phyloP scores from a whole-genome alignment of 331 rosid species.

The Saraca asoca region DNA sequence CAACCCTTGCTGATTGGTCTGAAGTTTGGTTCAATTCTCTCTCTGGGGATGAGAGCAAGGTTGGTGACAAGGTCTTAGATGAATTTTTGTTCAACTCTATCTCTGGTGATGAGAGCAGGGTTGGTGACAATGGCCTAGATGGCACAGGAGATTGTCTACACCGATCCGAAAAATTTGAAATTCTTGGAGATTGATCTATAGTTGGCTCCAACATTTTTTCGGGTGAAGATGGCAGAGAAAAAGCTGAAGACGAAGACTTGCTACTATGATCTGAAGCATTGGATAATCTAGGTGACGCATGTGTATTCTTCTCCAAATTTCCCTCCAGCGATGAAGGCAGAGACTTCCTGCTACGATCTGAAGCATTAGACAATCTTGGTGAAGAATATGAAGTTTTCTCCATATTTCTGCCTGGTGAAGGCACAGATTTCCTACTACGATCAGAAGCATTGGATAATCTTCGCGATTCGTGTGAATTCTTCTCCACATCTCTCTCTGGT shows the following conservation, averaged over 20 bases:
- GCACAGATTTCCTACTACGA: no score
- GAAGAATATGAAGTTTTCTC: background rate
- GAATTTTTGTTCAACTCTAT: constrained; percentile 26
- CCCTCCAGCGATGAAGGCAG: constrained; percentile 6
- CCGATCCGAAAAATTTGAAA: constrained; percentile 55
- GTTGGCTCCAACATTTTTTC: constrained; percentile 38
- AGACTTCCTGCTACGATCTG: no score
- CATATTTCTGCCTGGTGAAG: background rate
- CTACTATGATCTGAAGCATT: constrained; percentile 40
- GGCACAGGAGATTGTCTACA: constrained; percentile 45
- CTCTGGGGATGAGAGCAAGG: constrained; percentile 52
- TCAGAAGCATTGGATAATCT: constrained; percentile 12
- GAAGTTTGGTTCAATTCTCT: constrained; percentile 33
- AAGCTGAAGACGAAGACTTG: constrained; percentile 44
- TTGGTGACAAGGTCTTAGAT: constrained; percentile 23
- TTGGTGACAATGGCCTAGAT: constrained; percentile 34
- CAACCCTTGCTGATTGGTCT: constrained; percentile 16
- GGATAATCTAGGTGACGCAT: constrained; percentile 33
- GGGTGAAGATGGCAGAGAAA: constrained; percentile 52
- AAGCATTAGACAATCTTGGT: constrained; percentile 16
- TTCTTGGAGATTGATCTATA: constrained; percentile 51
- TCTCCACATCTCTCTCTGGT: background rate
- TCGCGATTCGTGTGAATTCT: constrained; percentile 14
- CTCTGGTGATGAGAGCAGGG: background rate
- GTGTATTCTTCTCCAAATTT: constrained; percentile 21